These are phyloP conservation scores for Phialophora verrucosa DNA, from an alignment of 2,329 filamentous ascomycete species.

Conservation along the genomic window DNA sequence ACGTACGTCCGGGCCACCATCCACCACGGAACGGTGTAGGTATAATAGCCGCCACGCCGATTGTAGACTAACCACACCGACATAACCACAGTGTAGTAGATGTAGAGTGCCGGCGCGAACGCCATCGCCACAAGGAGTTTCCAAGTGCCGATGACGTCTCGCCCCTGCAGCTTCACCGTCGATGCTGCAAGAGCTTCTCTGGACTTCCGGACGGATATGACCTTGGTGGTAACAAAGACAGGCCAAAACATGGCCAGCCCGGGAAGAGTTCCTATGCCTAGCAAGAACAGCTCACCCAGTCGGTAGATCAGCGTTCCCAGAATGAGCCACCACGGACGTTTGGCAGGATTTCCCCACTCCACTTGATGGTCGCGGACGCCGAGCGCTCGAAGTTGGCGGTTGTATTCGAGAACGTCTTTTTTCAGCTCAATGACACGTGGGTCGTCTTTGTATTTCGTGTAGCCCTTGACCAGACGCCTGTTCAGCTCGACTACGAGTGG, in stretches of 20 bases:
- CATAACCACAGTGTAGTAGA: constrained; percentile 76
- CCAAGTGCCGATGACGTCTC: constrained; percentile 92
- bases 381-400: constrained; percentile 81
- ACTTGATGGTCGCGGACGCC: constrained; percentile 94
- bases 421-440: constrained; percentile 78
- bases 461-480: constrained; percentile 85
- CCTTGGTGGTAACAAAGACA: constrained; percentile 82
- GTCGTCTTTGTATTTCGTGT: constrained; percentile 90
- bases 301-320: constrained; percentile 80
- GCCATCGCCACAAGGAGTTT: constrained; percentile 88
- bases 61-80: constrained; percentile 80
- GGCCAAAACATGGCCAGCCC: constrained; percentile 87
- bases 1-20: constrained; percentile 68
- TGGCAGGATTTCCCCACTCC: constrained; percentile 70
- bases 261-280: constrained; percentile 81
- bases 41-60: constrained; percentile 80
- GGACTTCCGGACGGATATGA: constrained; percentile 81
- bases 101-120: constrained; percentile 79
- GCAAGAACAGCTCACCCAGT: constrained; percentile 73
- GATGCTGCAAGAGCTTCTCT: constrained; percentile 82
- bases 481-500: constrained; percentile 95
- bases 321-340: constrained; percentile 77
- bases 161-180: constrained; percentile 84
- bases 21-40: constrained; percentile 79
- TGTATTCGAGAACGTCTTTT: constrained; percentile 80